phyloP scores from a whole-genome alignment of 2,329 filamentous ascomycete genomes.

The Pseudogymnoascus sp. region DNA sequence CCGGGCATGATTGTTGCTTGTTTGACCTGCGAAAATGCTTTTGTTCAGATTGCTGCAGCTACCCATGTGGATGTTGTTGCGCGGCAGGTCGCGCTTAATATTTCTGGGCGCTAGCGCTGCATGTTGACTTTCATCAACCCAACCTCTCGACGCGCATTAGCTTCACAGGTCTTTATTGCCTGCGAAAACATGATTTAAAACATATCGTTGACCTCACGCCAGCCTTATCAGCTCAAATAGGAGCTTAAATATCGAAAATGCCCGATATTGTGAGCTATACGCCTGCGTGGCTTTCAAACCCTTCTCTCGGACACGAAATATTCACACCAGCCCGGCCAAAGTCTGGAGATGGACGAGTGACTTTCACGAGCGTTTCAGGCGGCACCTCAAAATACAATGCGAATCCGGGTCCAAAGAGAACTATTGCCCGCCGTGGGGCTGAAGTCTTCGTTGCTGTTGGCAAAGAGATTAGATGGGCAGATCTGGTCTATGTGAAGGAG shows the following conservation, averaged over 20 bases:
- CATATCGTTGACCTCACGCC: neutral
- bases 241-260: conserved; percentile 45
- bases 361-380: conserved; percentile 27
- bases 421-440: conserved; percentile 71
- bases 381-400: conserved; percentile 27
- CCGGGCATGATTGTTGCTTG: conserved; percentile 24
- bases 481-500: conserved; percentile 72
- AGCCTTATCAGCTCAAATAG: neutral
- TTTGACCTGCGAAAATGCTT: conserved; percentile 3
- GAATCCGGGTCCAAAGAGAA: conserved; percentile 46
- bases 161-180: neutral
- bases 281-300: conserved; percentile 75
- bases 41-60: conserved; percentile 2
- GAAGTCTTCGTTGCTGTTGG: conserved; percentile 86
- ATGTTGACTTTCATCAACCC: conserved; percentile 7
- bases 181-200: conserved; percentile 3
- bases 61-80: neutral
- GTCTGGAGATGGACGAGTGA: conserved; percentile 21
- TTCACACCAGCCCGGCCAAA: conserved; percentile 49
- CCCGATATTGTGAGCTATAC: conserved; percentile 79
- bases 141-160: conserved; percentile 4
- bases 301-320: conserved; percentile 67
- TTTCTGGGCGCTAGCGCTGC: conserved; percentile 7
- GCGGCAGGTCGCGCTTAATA: conserved; percentile 11
- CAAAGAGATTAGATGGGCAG: conserved; percentile 86